phyloP scores from a whole-genome alignment of 495 filamentous ascomycete species.

The Aspergillus hancockii region DNA sequence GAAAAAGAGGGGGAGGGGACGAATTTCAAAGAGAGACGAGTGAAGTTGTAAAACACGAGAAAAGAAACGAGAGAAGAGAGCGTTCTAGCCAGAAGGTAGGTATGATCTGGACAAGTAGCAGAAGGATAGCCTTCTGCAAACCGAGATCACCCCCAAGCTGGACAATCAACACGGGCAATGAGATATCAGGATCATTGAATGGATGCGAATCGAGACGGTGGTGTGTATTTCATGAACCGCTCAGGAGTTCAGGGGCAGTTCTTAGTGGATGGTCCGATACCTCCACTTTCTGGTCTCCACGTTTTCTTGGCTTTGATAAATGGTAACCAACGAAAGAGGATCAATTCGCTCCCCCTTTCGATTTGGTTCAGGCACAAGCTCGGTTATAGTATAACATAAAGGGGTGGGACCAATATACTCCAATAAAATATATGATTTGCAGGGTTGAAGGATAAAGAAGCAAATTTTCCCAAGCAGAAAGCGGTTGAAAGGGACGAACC shows the following conservation, averaged over 20 bases:
- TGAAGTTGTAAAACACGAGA: background rate
- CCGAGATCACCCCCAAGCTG: constrained; percentile 15
- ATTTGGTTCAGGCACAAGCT: background rate
- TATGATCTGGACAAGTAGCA: constrained; percentile 8
- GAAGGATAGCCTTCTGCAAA: constrained; percentile 4
- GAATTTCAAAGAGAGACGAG: background rate
- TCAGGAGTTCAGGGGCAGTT: constrained; percentile 20
- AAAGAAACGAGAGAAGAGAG: background rate
- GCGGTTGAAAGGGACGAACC: too few relatives aligned
- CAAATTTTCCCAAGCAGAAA: too few relatives aligned
- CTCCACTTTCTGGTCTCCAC: constrained; percentile 18
- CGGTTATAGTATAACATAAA: background rate
- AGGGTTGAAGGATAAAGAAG: background rate
- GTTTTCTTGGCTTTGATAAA: constrained; percentile 8
- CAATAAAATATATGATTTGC: background rate
- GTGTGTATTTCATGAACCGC: constrained; percentile 15
- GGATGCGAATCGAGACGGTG: constrained; percentile 2
- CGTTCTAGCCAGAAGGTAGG: background rate
- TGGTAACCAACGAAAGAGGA: background rate
- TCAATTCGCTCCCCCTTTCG: background rate
- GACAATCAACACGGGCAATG: constrained; percentile 15
- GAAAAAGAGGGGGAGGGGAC: constrained; percentile 7
- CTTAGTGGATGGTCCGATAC: constrained; percentile 19
- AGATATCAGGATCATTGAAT: constrained; percentile 26
- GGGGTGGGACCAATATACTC: too few relatives aligned